Base-by-base conservation (phyloP, 495 filamentous ascomycete genomes). In the Staphylotrichum tortipilum region DNA sequence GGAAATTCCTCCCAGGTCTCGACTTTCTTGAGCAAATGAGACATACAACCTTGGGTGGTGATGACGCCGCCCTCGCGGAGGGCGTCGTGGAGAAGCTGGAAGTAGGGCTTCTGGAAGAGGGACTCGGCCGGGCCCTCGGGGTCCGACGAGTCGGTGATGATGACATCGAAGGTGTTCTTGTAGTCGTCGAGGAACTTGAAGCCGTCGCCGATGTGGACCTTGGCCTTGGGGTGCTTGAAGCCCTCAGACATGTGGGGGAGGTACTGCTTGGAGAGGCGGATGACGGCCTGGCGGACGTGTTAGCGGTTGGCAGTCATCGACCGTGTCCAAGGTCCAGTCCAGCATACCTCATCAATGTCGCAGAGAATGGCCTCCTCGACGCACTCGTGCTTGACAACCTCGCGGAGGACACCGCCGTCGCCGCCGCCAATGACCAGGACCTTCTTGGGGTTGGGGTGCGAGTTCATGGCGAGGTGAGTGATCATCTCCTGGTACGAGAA, bases 401-500 rank as follows among this genome's bases (percentile, higher is more conserved):
- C 94, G 57, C 90, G 89, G 56, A 97, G 82, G 49, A 97, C 92
- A 70, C 92, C 94, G 45, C 92, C 92, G 63, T 96, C 92, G 61
- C 94, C 92, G 58, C 90, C 92, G 47, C 92, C 92, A 60, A 97
- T 96, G 68, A 99, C 92, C 31, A 99, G 82, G 44, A 97, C 90
- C 74, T 89, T 91, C 82, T 95, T 89, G 59, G 92, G 92, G 75
- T 92, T 80, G 56, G 91, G 94, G 79, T 97, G 92, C 21, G 92
- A 88, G 80, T 94, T 94, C 86, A 99, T 90, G 71, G 88, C 92
- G 45, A 97, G 79, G 72, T 99, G 89, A 50, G 92, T 88, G 74
- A 99, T 99, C 92, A 99, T 99, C 81, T 99, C 94, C 75, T 99
- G 94, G 81, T 97, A 97, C 72, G 88, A 84, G 78, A 97, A 97